Conservation (phyloP, 345 rosid species). For the Microcos paniculata region DNA sequence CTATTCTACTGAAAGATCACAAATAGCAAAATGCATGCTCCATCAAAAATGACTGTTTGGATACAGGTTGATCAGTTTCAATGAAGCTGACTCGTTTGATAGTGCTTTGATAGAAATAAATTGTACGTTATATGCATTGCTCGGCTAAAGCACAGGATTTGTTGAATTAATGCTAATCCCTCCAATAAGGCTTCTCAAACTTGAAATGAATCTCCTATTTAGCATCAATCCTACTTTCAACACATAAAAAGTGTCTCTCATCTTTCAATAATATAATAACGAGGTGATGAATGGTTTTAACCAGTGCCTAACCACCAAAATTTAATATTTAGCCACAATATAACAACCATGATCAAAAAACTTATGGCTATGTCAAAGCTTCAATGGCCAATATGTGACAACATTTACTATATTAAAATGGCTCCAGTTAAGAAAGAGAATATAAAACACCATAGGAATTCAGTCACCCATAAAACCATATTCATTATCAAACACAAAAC, state of each 20-base stretch:
- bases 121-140: background rate
- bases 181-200: too few species aligned
- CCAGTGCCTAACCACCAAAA: too few species aligned
- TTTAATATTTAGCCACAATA: too few species aligned
- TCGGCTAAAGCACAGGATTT: background rate
- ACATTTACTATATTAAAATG: slow-evolving; percentile 1
- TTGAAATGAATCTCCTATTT: background rate
- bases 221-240: background rate
- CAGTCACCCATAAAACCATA: background rate
- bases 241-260: background rate
- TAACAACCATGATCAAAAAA: background rate
- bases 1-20: background rate
- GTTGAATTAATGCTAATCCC: background rate
- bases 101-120: background rate
- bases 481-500: background rate
- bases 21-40: background rate
- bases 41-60: background rate
- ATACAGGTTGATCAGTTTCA: background rate
- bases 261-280: background rate
- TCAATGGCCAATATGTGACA: background rate
- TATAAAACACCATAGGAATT: background rate
- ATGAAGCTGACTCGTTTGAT: background rate
- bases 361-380: background rate
- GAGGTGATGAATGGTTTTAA: too few species aligned
- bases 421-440: background rate